A percentile compares a stretch with the other conserved stretches of the same genome.
These are phyloP conservation scores for Globisporangium nunn DNA, from an alignment of 352 stramenopile species.

Conservation along the genomic window DNA sequence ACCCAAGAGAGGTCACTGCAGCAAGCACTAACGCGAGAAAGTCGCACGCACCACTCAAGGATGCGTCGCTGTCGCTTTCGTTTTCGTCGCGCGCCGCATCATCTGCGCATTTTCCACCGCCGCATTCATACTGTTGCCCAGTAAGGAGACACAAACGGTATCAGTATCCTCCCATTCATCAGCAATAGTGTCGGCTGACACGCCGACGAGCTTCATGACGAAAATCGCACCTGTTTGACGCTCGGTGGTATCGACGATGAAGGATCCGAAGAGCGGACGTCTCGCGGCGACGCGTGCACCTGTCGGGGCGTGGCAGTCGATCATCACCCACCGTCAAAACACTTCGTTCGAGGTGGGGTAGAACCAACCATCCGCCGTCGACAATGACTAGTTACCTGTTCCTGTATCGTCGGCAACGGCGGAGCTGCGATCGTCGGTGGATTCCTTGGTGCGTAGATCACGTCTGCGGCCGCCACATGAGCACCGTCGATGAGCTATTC, in stretches of 20 bases:
- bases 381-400: conserved; percentile 1
- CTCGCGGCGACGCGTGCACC: neutral
- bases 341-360: no score
- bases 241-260: neutral
- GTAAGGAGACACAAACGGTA: neutral
- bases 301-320: neutral
- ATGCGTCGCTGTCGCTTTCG: conserved; percentile 6
- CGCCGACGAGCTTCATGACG: neutral
- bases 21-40: neutral
- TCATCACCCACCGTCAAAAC: neutral
- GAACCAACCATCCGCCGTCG: no score
- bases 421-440: neutral
- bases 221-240: neutral
- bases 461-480: neutral
- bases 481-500: neutral
- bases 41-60: conserved; percentile 3
- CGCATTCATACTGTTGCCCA: neutral
- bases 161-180: no score
- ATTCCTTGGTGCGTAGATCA: conserved; percentile 6
- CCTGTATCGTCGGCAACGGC: conserved; percentile 3
- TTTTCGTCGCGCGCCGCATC: neutral
- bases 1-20: no score
- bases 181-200: neutral
- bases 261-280: neutral
- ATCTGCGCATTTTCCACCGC: neutral